Conservation (phyloP, 2,329 filamentous ascomycete species). For the Cytospora piceae region DNA sequence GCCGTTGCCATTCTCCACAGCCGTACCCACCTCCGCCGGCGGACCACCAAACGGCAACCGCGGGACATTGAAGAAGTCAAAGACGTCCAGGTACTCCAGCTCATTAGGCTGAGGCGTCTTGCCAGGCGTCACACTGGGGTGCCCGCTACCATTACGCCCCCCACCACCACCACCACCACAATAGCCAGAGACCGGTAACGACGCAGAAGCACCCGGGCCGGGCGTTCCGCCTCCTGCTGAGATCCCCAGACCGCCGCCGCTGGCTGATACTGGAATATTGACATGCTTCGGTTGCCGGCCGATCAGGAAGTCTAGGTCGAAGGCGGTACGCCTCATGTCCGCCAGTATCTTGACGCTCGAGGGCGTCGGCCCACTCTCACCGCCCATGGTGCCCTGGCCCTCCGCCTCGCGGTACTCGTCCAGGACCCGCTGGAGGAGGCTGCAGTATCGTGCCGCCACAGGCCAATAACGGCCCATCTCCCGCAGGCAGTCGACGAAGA, state of each 20-base stretch:
- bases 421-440: slow-evolving; percentile 78
- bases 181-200: slow-evolving; percentile 13
- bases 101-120: slow-evolving; percentile 78
- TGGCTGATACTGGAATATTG: slow-evolving; percentile 30
- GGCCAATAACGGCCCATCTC: slow-evolving; percentile 85
- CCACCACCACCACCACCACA: slow-evolving; percentile 27
- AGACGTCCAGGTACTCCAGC: slow-evolving; percentile 88
- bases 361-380: slow-evolving; percentile 62
- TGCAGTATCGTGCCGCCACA: slow-evolving; percentile 80
- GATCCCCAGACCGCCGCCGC: slow-evolving; percentile 32
- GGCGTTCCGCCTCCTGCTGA: slow-evolving; percentile 31
- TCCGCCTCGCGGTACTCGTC: slow-evolving; percentile 85
- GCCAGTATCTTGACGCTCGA: slow-evolving; percentile 84
- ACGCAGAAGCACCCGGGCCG: slow-evolving; percentile 21
- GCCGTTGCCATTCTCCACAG: slow-evolving; percentile 32
- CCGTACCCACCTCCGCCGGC: slow-evolving; percentile 36
- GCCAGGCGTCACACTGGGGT: slow-evolving; percentile 61
- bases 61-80: slow-evolving; percentile 93
- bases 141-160: slow-evolving; percentile 44
- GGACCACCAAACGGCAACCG: slow-evolving; percentile 59
- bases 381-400: slow-evolving; percentile 60
- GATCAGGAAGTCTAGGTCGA: slow-evolving; percentile 88
- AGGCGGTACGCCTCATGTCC: slow-evolving; percentile 89
- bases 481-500: slow-evolving; percentile 80
- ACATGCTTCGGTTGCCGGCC: slow-evolving; percentile 71